A percentile compares a stretch with the other conserved stretches of the same genome.
These are phyloP conservation scores for Triticum turgidum DNA, from an alignment of 176 grass and related monocot genomes.

Conservation along the genomic window DNA sequence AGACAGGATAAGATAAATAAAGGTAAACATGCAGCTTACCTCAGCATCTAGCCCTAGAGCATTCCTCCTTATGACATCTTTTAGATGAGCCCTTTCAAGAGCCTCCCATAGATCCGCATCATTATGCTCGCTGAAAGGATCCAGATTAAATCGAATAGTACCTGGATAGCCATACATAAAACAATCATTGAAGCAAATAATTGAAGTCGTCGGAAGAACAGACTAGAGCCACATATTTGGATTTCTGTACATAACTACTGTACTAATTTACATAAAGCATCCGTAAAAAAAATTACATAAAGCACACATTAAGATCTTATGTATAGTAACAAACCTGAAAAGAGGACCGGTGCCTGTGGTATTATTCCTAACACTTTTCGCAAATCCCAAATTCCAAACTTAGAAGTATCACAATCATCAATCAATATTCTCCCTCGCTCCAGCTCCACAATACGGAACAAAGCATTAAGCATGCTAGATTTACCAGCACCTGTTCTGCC, in stretches of 20 bases:
- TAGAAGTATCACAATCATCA: constrained; percentile 80
- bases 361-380: constrained; percentile 97
- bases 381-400: constrained; percentile 95
- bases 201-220: not conserved
- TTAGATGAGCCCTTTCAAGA: constrained; percentile 95
- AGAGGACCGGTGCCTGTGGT: constrained; percentile 90
- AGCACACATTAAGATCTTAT: not conserved
- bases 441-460: constrained; percentile 92
- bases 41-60: constrained; percentile 83
- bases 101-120: constrained; percentile 99
- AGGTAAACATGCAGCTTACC: constrained; percentile 53
- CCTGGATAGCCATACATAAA: constrained; percentile 47
- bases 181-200: not conserved
- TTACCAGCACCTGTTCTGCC: constrained; percentile 98
- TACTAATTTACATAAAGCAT: not conserved
- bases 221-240: not conserved
- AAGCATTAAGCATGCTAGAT: constrained; percentile 97
- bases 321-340: constrained; percentile 74
- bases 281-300: not conserved
- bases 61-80: constrained; percentile 93
- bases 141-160: constrained; percentile 95
- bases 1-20: not conserved
- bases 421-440: constrained; percentile 81
- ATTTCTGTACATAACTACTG: not conserved
- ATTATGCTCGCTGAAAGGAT: constrained; percentile 97